phyloP scores from a whole-genome alignment of 106 monocot genomes.

The Allium fistulosum region DNA sequence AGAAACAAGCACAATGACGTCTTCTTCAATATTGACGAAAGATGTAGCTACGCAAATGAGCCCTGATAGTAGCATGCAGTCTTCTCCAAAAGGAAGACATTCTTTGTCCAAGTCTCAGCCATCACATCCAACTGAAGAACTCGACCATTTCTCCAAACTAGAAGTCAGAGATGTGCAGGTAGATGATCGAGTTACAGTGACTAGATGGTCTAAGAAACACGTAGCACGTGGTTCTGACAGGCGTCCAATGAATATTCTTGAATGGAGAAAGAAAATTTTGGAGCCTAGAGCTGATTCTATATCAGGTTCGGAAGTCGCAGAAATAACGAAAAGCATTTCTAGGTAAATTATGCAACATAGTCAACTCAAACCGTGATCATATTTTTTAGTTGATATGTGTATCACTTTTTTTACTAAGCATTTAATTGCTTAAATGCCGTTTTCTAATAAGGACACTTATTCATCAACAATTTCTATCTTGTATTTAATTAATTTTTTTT shows the following conservation, averaged over 20 bases:
- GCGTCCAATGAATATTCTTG: slow-evolving; percentile 44
- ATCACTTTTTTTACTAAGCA: no score
- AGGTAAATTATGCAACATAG: slow-evolving; percentile 30
- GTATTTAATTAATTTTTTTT: no score
- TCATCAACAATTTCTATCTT: no score
- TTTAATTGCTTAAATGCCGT: no score
- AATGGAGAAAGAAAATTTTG: slow-evolving; percentile 63
- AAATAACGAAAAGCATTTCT: slow-evolving; percentile 40
- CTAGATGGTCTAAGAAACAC: slow-evolving; percentile 87
- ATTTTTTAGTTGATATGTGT: no score
- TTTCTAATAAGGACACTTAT: no score
- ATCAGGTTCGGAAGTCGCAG: slow-evolving; percentile 39
- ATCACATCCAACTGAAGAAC: slow-evolving; percentile 34
- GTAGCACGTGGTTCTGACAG: slow-evolving; percentile 45
- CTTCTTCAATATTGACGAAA: slow-evolving; percentile 41
- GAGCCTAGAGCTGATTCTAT: slow-evolving; percentile 17
- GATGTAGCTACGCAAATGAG: slow-evolving; percentile 94
- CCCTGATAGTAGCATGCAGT: slow-evolving; percentile 45
- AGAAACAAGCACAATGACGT: slow-evolving; percentile 16
- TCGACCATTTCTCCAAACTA: slow-evolving; percentile 39
- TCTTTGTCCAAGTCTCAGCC: slow-evolving; percentile 24
- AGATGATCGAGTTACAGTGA: slow-evolving; percentile 80
- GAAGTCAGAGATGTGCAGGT: slow-evolving; percentile 91
- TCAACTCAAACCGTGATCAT: background rate
- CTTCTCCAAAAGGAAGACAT: slow-evolving; percentile 48